Base-by-base conservation (phyloP, 331 rosid species). In the Rhamnella rubrinervis region DNA sequence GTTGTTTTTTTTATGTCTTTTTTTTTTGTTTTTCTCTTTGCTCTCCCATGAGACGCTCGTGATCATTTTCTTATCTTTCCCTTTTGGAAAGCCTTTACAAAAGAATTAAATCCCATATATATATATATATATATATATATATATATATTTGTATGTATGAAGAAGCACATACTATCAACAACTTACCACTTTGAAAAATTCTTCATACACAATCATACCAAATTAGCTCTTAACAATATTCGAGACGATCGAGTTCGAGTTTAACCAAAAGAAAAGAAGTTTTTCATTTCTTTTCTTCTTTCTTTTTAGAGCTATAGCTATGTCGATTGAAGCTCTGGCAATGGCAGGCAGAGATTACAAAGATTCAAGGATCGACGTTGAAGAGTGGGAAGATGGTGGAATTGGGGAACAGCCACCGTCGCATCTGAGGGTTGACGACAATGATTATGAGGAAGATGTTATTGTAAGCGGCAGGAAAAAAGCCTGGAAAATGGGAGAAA, bases 241-340 rank as follows among this genome's bases (percentile, higher is more conserved):
- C 28, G 2, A 26, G 28, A 26, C 28, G 28, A 26, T 26, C 28
- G 28, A 28, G 35, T 28, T 28, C 35, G 4, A 28, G 35, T 28
- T 28, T 28, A 28, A 28, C 35, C 35, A 28, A 28, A 28, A 28
- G 35, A 1, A 28, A 2, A 28, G 35, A 28, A 28, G 35, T 28
- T 26, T 26, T 2, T 26, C 28, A n/a, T n/a, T n/a, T n/a, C 2
- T 2, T 26, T 28, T 28, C 28, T 28, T 28, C 3, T 1, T 28
- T 28, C 3, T 3, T 7, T 40, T 8, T 6, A 7, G 46, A 7
- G 8, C 1, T 13, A 50, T 15, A 15, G 14, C 4, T 12, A 71
- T 71, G 75, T 62, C 76, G 51, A 71, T 71, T 71, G 76, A 71
- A 62, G 68, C 63, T 71, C n/a, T 71, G 63, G 76, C 76, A 18